Percentiles rank a stretch among this genome's conserved stretches.
phyloP scores from a whole-genome alignment of 1,284 basidiomycete genomes.

The Coniferiporia sulphurascens region DNA sequence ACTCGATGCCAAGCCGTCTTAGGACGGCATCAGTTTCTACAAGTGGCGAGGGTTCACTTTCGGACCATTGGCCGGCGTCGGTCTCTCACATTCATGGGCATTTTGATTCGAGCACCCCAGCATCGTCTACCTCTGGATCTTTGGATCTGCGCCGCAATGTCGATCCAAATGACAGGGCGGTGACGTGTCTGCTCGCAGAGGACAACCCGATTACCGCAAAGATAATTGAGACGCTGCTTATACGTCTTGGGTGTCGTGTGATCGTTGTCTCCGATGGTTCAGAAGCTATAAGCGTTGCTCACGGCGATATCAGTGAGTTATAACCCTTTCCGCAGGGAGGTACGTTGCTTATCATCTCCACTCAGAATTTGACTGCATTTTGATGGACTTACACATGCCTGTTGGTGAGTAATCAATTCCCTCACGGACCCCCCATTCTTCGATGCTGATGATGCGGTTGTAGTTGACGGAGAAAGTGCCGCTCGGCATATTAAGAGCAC shows the following conservation, averaged over 20 bases:
- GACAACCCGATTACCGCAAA: slow-evolving; percentile 97
- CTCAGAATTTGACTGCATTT: slow-evolving; percentile 80
- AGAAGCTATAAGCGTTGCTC: slow-evolving; percentile 93
- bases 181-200: slow-evolving; percentile 92
- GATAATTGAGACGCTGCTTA: slow-evolving; percentile 91
- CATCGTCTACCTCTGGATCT: slow-evolving; percentile 74
- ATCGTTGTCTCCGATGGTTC: slow-evolving; percentile 94
- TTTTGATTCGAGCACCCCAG: slow-evolving; percentile 47
- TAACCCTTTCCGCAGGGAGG: slow-evolving; percentile 2
- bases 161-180: slow-evolving; percentile 69
- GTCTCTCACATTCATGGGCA: slow-evolving; percentile 48
- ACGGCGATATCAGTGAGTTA: slow-evolving; percentile 89
- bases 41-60: slow-evolving; percentile 72
- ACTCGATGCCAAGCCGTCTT: slow-evolving; percentile 83
- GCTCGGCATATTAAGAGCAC: slow-evolving; percentile 92
- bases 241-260: slow-evolving; percentile 89
- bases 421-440: neutral
- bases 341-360: slow-evolving; percentile 6
- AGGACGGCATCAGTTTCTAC: slow-evolving; percentile 82
- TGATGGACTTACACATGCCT: slow-evolving; percentile 90
- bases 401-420: slow-evolving; percentile 54
- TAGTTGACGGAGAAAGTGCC: slow-evolving; percentile 88
- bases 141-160: slow-evolving; percentile 68
- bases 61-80: slow-evolving; percentile 67
- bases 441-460: slow-evolving; percentile 21